phyloP scores from a whole-genome alignment of 2,329 filamentous ascomycete genomes.

The Aspergillus sergii region DNA sequence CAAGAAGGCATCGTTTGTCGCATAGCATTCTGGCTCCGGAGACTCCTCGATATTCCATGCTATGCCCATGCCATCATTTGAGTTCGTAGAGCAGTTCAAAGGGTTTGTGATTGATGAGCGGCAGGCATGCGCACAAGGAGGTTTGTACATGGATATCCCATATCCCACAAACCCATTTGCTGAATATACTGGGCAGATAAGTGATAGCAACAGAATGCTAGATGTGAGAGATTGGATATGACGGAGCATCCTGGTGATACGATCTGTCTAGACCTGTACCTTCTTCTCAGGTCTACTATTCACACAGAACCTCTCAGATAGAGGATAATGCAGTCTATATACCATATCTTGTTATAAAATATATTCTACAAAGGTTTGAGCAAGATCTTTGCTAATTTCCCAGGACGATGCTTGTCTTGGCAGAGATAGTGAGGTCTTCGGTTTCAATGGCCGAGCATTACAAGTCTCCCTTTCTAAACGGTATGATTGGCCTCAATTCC shows the following conservation, averaged over 20 bases:
- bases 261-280: not conserved
- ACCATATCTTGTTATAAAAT: not conserved
- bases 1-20: conserved; percentile 3
- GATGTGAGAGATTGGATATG: not conserved
- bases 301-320: not conserved
- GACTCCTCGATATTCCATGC: not conserved
- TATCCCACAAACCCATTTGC: conserved; percentile 1
- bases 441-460: not conserved
- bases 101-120: conserved; percentile 5
- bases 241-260: not conserved
- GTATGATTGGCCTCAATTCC: not conserved
- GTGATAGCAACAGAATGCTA: not conserved
- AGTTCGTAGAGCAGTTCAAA: not conserved
- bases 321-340: not conserved
- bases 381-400: not conserved
- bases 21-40: conserved; percentile 3
- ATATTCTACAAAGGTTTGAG: not conserved
- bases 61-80: not conserved
- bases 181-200: not conserved
- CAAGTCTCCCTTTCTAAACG: not conserved
- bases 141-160: conserved; percentile 7
- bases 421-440: not conserved
- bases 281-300: no score
- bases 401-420: not conserved
- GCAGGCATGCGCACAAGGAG: conserved; percentile 1